Percentiles rank a stretch among this genome's conserved stretches.
These are phyloP conservation scores for Lasiodiplodia theobromae DNA, from an alignment of 2,329 filamentous ascomycete species.

Conservation along the genomic window DNA sequence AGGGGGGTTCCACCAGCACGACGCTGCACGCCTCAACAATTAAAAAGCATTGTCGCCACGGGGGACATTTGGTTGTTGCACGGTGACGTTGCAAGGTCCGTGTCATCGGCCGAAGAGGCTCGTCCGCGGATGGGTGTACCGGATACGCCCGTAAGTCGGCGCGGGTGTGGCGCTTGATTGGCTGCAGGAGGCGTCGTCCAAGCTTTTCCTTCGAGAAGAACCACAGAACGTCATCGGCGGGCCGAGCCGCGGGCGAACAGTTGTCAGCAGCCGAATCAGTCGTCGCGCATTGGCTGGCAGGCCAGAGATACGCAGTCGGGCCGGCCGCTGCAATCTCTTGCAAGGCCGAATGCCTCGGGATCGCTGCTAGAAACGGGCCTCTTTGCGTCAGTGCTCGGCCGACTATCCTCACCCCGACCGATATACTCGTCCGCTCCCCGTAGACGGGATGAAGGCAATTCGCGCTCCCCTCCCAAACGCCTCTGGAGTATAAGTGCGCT, in stretches of 20 bases:
- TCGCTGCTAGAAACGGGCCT: not conserved
- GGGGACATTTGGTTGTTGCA: not conserved
- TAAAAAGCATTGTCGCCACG: constrained; percentile 16
- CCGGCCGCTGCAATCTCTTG: not conserved
- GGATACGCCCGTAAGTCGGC: not conserved
- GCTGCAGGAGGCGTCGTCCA: not conserved
- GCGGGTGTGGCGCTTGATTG: constrained; percentile 1
- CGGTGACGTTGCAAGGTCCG: not conserved
- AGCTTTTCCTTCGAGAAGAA: not conserved
- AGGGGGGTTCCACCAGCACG: not conserved
- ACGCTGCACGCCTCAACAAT: not conserved
- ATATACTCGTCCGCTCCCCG: constrained; percentile 4
- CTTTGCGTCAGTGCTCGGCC: constrained; percentile 10
- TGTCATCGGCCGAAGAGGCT: constrained; percentile 5
- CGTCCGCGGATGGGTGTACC: not conserved
- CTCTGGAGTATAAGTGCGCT: constrained; percentile 4
- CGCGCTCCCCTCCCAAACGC: not conserved
- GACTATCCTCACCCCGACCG: not conserved
- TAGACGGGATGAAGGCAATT: too few species aligned
- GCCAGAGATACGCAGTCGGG: not conserved
- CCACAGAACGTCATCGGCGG: not conserved
- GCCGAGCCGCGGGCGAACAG: constrained; percentile 9
- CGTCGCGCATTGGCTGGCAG: not conserved
- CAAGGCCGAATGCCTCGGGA: not conserved
- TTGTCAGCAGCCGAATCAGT: not conserved